Evolutionary conservation across 768 basidiomycete genomes (phyloP).

Genomic region (Sporobolomyces pararoseus): DNA sequence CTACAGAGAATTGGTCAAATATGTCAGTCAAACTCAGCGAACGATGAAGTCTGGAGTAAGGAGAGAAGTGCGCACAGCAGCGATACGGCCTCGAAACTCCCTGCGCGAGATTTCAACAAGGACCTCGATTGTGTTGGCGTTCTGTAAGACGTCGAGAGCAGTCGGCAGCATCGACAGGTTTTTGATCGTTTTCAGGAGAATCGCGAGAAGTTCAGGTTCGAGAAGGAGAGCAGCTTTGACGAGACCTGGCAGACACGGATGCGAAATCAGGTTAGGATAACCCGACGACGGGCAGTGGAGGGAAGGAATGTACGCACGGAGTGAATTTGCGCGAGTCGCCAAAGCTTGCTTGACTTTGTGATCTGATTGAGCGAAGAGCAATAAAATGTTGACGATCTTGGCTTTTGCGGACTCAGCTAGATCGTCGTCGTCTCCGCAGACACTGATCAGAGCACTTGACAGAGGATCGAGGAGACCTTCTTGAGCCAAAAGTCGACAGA

Average conservation of each 20-base stretch:
- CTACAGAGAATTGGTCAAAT: constrained; percentile 52
- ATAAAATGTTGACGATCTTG: constrained; percentile 81
- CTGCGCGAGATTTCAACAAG: constrained; percentile 65
- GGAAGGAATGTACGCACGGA: constrained; percentile 60
- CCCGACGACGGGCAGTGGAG: no score
- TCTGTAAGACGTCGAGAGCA: constrained; percentile 86
- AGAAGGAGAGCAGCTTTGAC: constrained; percentile 81
- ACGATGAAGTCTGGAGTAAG: no score
- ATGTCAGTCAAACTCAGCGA: not conserved
- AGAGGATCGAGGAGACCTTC: constrained; percentile 92
- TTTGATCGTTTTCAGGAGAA: constrained; percentile 89
- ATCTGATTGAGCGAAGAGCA: constrained; percentile 92
- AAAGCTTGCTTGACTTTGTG: constrained; percentile 87
- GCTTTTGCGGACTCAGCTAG: constrained; percentile 66
- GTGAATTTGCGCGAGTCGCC: constrained; percentile 79
- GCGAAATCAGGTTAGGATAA: no score
- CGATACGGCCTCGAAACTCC: constrained; percentile 70
- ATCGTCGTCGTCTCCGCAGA: constrained; percentile 62
- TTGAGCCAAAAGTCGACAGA: constrained; percentile 94
- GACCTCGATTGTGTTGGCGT: constrained; percentile 89
- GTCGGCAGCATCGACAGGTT: constrained; percentile 91
- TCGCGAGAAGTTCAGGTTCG: constrained; percentile 79
- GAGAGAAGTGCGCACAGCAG: constrained; percentile 58
- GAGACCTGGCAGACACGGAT: constrained; percentile 58
- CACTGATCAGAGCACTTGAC: constrained; percentile 79